Base-by-base conservation (phyloP, 208 protist genomes). In the Vickermania ingenoplastis region DNA sequence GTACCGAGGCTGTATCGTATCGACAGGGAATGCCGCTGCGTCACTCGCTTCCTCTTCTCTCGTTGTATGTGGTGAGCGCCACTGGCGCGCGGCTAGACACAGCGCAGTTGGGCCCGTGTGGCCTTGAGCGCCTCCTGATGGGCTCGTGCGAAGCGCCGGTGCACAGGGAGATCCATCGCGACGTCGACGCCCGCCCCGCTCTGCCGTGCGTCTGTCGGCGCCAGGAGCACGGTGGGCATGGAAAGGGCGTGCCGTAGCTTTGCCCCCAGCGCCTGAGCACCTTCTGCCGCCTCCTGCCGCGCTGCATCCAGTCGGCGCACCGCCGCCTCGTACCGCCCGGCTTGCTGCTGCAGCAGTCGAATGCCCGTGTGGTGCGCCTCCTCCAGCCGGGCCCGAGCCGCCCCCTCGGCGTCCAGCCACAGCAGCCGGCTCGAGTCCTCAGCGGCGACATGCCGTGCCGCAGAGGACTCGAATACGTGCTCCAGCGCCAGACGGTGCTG, bases 61-160 rank as follows among this genome's bases (percentile, higher is more conserved):
- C n/a, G n/a, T n/a, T n/a, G n/a, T n/a, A n/a, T n/a, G n/a, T n/a
- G n/a, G n/a, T n/a, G n/a, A n/a, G n/a, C n/a, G n/a, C n/a, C n/a
- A n/a, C n/a, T n/a, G n/a, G n/a, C n/a, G n/a, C n/a, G n/a, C n/a
- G n/a, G n/a, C n/a, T n/a, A n/a, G n/a, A n/a, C n/a, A n/a, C n/a
- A n/a, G n/a, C 75, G 73, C 1, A 60, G 69, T 57, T 90, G 77
- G 17, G 76, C 73, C 21, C 59, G 62, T 11, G 83, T 73, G 1
- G 77, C 77, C 3, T 79, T 71, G 45, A 83, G 50, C 27, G 86
- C 86, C 55, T 85, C 80, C 53, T 78, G 73, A 63, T 93, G 86
- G 14, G 86, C 86, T 29, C 83, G 77, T 0, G 72, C 77, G 71
- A 93, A 93, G 23, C 86, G 77, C 7, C 67, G 63, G 61, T 93